Evolutionary conservation across 2,329 filamentous ascomycete genomes (phyloP).

Genomic region (Colletotrichum spaethianum): DNA sequence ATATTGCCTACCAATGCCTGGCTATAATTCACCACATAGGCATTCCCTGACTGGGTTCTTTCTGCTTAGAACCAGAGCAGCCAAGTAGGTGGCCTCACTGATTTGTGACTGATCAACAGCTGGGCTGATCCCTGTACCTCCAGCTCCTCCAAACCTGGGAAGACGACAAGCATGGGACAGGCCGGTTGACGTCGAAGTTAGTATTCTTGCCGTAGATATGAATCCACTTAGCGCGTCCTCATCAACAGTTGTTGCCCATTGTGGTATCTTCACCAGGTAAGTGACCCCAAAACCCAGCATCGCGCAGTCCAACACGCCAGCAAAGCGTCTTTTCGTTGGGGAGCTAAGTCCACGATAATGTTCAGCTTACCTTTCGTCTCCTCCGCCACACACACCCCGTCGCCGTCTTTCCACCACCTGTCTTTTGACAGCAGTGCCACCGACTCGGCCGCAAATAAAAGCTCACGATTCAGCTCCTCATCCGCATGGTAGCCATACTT

Average conservation of each 20-base stretch:
- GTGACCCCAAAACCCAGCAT: constrained; percentile 8
- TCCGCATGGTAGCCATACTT: constrained; percentile 21
- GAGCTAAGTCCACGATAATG: not conserved
- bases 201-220: not conserved
- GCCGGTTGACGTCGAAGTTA: not conserved
- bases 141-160: not conserved
- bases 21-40: not conserved
- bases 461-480: constrained; percentile 14
- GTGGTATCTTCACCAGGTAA: not conserved
- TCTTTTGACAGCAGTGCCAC: not conserved
- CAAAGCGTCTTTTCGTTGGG: constrained; percentile 14
- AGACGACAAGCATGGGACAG: not conserved
- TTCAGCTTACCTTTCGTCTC: constrained; percentile 22
- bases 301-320: constrained; percentile 26
- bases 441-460: constrained; percentile 20
- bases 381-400: constrained; percentile 6
- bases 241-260: too few relatives aligned
- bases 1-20: constrained; percentile 1
- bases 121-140: constrained; percentile 13
- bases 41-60: not conserved
- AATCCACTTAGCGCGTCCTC: not conserved
- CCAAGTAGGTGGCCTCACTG: constrained; percentile 6
- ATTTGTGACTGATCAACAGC: not conserved
- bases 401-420: constrained; percentile 19
- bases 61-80: constrained; percentile 2